Conservation (phyloP, 1,139 yeast genomes). For the Blastobotrys indianensis region DNA sequence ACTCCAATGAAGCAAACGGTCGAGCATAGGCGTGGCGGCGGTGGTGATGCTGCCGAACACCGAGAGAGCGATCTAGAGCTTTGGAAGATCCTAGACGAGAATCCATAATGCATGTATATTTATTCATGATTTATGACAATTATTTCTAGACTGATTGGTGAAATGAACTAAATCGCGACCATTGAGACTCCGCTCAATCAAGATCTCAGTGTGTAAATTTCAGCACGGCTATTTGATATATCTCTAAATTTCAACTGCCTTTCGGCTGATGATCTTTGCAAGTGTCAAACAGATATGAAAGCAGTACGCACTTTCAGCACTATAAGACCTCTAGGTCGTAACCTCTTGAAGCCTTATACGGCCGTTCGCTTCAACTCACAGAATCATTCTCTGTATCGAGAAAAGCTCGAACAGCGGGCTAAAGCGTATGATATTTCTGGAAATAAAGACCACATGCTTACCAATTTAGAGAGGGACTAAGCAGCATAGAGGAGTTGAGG, state of each 20-base stretch:
- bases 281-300: too few relatives aligned
- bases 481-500: slow-evolving; percentile 56
- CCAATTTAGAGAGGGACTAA: slow-evolving; percentile 36
- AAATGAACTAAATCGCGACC: too few relatives aligned
- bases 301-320: too few relatives aligned
- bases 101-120: neutral
- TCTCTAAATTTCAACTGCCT: too few relatives aligned
- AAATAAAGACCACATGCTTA: neutral
- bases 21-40: neutral
- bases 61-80: slow-evolving; percentile 15
- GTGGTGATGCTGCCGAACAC: slow-evolving; percentile 4
- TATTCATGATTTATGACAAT: too few relatives aligned
- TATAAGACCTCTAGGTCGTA: too few relatives aligned
- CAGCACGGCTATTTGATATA: too few relatives aligned
- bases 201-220: too few relatives aligned
- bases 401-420: slow-evolving; percentile 36
- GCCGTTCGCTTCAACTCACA: neutral
- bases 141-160: too few relatives aligned
- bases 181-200: too few relatives aligned
- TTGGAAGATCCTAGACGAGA: slow-evolving; percentile 5
- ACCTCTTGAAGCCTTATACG: too few relatives aligned
- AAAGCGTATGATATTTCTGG: slow-evolving; percentile 3
- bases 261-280: too few relatives aligned
- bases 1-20: neutral
- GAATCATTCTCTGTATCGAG: slow-evolving; percentile 30